These are phyloP conservation scores for Dryas integrifolia DNA, from an alignment of 331 rosid genomes.

Conservation along the genomic window DNA sequence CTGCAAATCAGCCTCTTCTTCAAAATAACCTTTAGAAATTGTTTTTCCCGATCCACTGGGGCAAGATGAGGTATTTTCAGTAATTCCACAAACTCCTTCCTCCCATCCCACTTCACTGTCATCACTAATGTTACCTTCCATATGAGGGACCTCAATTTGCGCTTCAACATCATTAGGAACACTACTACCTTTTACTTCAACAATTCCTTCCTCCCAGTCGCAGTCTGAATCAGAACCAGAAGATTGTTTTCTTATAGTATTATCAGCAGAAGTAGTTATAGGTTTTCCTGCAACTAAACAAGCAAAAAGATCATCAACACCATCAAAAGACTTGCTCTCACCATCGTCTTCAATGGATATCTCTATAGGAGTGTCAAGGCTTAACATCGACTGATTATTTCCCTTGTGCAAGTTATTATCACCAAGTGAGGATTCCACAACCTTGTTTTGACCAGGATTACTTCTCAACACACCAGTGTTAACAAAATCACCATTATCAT, in stretches of 20 bases:
- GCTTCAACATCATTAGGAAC: conserved; percentile 27
- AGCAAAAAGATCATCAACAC: conserved; percentile 71
- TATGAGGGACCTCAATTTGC: conserved; percentile 27
- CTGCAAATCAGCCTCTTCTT: conserved; percentile 77
- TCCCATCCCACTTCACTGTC: conserved; percentile 84
- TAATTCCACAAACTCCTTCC: conserved; percentile 58
- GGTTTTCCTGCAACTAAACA: conserved; percentile 65
- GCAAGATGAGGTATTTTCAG: conserved; percentile 32
- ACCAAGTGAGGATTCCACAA: conserved; percentile 27
- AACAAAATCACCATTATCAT: conserved; percentile 3
- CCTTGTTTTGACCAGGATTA: conserved; percentile 33
- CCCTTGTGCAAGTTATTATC: conserved; percentile 35
- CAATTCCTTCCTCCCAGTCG: conserved; percentile 72
- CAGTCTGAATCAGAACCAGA: conserved; percentile 52
- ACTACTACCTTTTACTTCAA: conserved; percentile 35
- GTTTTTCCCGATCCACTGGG: conserved; percentile 32
- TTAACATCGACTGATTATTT: conserved; percentile 35
- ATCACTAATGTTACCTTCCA: conserved; percentile 34
- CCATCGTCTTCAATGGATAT: conserved; percentile 60
- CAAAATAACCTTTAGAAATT: conserved; percentile 58
- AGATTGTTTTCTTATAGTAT: conserved; percentile 27
- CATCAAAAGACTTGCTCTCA: conserved; percentile 40
- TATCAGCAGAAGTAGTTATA: conserved; percentile 30
- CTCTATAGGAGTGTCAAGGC: conserved; percentile 50
- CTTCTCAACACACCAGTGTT: neutral